A percentile compares a stretch with the other conserved stretches of the same genome.
Evolutionary conservation across 192 early-diverging fungal genomes (phyloP).

Genomic region (Linnemannia hyalina): DNA sequence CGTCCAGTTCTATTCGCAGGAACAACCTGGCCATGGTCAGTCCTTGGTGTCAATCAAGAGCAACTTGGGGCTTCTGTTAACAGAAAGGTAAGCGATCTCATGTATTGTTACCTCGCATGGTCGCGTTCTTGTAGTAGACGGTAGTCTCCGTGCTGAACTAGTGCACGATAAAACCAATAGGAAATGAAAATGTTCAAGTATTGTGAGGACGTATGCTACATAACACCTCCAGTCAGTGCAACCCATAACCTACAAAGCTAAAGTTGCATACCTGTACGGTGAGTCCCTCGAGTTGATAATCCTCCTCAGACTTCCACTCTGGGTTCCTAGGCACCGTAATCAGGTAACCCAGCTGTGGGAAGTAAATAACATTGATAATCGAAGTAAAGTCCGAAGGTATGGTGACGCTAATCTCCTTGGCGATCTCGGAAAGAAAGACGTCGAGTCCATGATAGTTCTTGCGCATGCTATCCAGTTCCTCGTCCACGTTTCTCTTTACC

Average conservation of each 20-base stretch:
- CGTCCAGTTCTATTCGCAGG: constrained; percentile 74
- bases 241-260: neutral
- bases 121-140: constrained; percentile 79
- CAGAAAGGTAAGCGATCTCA: neutral
- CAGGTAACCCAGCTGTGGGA: constrained; percentile 85
- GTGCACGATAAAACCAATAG: neutral
- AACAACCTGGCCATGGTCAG: neutral
- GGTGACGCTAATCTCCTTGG: constrained; percentile 66
- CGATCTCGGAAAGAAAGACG: constrained; percentile 71
- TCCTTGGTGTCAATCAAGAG: neutral
- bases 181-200: too few species aligned
- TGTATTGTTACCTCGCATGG: constrained; percentile 59
- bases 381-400: constrained; percentile 68
- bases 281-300: constrained; percentile 64
- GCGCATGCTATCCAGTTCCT: constrained; percentile 78
- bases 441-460: constrained; percentile 75
- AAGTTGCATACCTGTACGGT: constrained; percentile 63
- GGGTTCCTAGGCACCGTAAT: constrained; percentile 73
- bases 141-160: constrained; percentile 77
- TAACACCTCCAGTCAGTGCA: neutral
- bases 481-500: constrained; percentile 67
- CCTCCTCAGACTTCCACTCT: constrained; percentile 60
- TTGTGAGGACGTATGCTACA: too few species aligned
- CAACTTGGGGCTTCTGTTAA: neutral
- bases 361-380: constrained; percentile 80